Base-by-base conservation (phyloP, 345 rosid species). In the Angophora floribunda region DNA sequence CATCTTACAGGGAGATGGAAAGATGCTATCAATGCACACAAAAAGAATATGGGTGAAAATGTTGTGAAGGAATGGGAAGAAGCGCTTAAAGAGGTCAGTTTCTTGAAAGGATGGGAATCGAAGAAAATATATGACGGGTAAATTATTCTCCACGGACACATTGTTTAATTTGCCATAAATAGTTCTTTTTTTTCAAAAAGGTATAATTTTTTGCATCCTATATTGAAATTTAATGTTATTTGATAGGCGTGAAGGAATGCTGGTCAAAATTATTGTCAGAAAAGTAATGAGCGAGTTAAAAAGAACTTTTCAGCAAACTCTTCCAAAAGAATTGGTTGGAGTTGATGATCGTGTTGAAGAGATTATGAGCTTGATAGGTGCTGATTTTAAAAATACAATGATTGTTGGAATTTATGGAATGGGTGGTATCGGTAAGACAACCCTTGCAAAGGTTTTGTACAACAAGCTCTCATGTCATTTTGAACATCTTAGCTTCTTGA, bases 341-440 rank as follows among this genome's bases (percentile, higher is more conserved):
- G 12, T 85, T 67, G 22, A 32, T 2, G 3, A 67, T 7, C 12
- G 22, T 32, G 79, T 67, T 10, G 11, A 67, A 32, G 11, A 0
- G 22, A 67, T 67, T 67, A 67, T 67, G 79, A 32, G 44, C 44
- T n/a, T 9, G 44, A 67, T 67, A 32, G 79, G 7, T 30, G 44
- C 4, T 67, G 0, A 0, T 14, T 32, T 67, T 9, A 32, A 30
- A 0, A 19, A 9, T 15, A 67, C 79, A 32, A 15, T 0, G 12
- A 67, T 67, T 0, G 15, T 67, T 16, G 79, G 79, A 15, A 67
- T 67, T 17, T 10, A 17, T 32, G 79, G 79, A 67, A 67, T 67
- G 45, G 45, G 79, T 13, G 79, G 79, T 3, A 67, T 67, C 0
- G 79, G 24, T 2, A 67, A 67, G 24, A 67, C 79, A 32, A 67